Evolutionary conservation across 257 asterid genomes (phyloP), one percentile per base, ranked within the genome.

Genomic region (Solanum tarijense): DNA sequence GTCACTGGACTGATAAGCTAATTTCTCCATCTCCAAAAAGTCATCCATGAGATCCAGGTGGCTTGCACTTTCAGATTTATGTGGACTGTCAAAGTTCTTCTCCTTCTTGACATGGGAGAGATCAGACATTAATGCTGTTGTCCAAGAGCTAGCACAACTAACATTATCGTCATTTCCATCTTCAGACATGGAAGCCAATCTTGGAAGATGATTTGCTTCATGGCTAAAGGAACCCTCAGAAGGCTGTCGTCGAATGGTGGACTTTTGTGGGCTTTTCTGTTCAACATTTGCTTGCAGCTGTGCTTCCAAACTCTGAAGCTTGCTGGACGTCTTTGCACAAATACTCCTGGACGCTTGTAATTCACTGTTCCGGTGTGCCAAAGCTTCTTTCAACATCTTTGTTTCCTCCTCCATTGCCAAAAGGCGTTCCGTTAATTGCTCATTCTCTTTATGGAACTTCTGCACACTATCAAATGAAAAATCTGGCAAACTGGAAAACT

Each of bases 1-100:
- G 88, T 87, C 94, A 88, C 91, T 91, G 60, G 98, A 89, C 36
- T 86, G 91, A 89, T 89, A 84, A 27, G 99, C 99, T 85, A 97
- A 91, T 91, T 96, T 97, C 93, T 97, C 99, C 99, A 97, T 97
- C 92, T 97, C 99, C 91, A 96, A 90, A 90, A 97, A 97, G 89
- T 97, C 99, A 90, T 97, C 99, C 99, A 97, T 97, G 39, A 97
- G 98, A 89, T 92, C 98, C 89, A 89, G 92, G 83, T 92, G 93
- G 87, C 89, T 95, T 41, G 98, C 85, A 89, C 83, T 92, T 86
- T 93, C 96, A 83, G 96, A 91, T 87, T 92, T 94, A 68, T 85
- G 93, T 12, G 94, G 94, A 91, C 94, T 91, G 65, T 91, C 96
- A 5, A 87, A 89, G 87, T 81, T 89, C 90, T 93, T 95, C 72